These are phyloP conservation scores for Tolypocladium sp. DNA, from an alignment of 2,329 filamentous ascomycete genomes.

Conservation along the genomic window DNA sequence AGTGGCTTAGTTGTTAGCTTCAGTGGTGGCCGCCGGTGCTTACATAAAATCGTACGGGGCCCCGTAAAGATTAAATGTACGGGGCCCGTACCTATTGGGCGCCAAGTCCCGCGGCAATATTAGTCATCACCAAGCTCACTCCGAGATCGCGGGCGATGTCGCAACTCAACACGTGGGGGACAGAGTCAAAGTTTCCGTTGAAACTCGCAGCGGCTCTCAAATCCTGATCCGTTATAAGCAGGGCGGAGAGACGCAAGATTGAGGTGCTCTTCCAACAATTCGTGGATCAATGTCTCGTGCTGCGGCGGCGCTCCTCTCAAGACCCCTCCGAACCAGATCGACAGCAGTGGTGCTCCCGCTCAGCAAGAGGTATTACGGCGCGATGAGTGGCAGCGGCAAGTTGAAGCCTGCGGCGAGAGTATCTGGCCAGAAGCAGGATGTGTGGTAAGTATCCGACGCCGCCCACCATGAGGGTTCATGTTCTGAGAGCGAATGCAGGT, in stretches of 20 bases:
- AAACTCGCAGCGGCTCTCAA: neutral
- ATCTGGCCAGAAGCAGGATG: constrained; percentile 40
- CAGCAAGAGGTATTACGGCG: constrained; percentile 9
- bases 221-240: neutral
- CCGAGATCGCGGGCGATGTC: constrained; percentile 5
- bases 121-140: neutral
- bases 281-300: constrained; percentile 5
- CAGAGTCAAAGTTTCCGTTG: neutral
- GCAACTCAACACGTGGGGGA: constrained; percentile 1
- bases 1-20: no score
- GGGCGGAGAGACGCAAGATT: neutral
- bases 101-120: constrained; percentile 1
- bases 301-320: constrained; percentile 1
- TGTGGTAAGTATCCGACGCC: constrained; percentile 31
- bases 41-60: no score
- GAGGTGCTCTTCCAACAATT: neutral
- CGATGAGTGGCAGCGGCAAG: constrained; percentile 34
- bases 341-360: neutral
- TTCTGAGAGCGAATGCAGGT: constrained; percentile 28
- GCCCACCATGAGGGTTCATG: neutral
- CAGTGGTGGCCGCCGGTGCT: no score
- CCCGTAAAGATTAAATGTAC: no score
- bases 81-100: no score
- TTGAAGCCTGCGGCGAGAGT: constrained; percentile 42
- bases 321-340: neutral